Conservation (phyloP, 1,284 basidiomycete genomes). For the Leccinum griseonigrum region DNA sequence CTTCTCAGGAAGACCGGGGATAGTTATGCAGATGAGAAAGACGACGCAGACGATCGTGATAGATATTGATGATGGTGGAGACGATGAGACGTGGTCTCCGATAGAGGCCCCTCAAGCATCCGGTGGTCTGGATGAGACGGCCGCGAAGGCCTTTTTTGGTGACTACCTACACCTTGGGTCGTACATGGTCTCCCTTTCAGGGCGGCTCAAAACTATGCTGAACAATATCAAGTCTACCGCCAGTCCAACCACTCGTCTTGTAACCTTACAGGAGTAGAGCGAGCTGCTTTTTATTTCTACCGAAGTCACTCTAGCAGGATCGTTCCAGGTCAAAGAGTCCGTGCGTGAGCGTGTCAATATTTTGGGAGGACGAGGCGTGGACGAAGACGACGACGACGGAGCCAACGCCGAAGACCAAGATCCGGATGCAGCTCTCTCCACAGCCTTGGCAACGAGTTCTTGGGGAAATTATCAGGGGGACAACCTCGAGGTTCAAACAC, state of each 20-base stretch:
- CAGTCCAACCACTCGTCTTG: conserved; percentile 77
- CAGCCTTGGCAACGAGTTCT: conserved; percentile 74
- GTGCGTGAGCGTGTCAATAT: conserved; percentile 92
- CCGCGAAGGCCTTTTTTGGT: conserved; percentile 80
- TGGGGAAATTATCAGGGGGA: conserved; percentile 70
- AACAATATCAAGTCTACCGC: conserved; percentile 84
- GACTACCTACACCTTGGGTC: conserved; percentile 85
- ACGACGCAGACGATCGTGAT: conserved; percentile 48
- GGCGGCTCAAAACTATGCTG: conserved; percentile 86
- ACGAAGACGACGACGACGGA: conserved; percentile 62
- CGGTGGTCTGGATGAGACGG: conserved; percentile 66
- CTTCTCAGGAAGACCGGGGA: conserved; percentile 48
- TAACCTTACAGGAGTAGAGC: conserved; percentile 92
- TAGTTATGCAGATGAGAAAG: conserved; percentile 40
- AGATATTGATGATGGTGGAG: conserved; percentile 43
- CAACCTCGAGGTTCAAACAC: conserved; percentile 87
- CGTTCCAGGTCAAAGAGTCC: conserved; percentile 91
- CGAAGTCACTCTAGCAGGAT: conserved; percentile 94
- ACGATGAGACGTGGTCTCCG: conserved; percentile 35
- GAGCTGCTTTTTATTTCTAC: conserved; percentile 96
- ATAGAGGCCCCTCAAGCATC: conserved; percentile 43
- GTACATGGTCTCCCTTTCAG: conserved; percentile 86
- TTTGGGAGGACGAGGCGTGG: conserved; percentile 78
- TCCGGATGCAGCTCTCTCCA: conserved; percentile 83
- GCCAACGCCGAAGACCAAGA: conserved; percentile 65